Conservation (phyloP, 2,329 filamentous ascomycete species). For the Calonectria pauciramosa region DNA sequence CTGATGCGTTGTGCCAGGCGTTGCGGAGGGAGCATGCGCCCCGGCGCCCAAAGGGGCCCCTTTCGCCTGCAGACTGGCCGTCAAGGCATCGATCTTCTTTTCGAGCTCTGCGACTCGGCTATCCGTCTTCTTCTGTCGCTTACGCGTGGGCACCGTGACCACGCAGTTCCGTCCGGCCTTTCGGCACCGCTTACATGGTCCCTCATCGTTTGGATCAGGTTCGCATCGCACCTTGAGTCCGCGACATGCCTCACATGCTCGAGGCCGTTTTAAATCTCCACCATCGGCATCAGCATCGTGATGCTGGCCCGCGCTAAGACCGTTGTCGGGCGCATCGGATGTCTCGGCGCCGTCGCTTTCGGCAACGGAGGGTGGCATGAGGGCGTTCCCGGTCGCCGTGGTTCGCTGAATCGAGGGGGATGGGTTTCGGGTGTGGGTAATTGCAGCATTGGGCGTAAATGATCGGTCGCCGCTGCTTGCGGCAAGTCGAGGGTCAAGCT, state of each 20-base stretch:
- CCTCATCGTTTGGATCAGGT: slow-evolving; percentile 75
- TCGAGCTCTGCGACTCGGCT: slow-evolving; percentile 90
- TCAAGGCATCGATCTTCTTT: slow-evolving; percentile 92
- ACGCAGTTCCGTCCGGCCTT: slow-evolving; percentile 85
- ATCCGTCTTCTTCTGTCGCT: slow-evolving; percentile 93
- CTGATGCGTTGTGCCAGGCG: slow-evolving; percentile 27
- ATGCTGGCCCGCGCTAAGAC: slow-evolving; percentile 36
- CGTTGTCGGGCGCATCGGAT: slow-evolving; percentile 40
- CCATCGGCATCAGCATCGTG: slow-evolving; percentile 40
- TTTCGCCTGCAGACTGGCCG: slow-evolving; percentile 79
- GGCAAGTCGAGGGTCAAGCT: slow-evolving; percentile 51
- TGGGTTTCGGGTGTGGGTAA: slow-evolving; percentile 28
- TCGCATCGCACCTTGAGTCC: slow-evolving; percentile 89
- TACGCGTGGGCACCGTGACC: slow-evolving; percentile 80
- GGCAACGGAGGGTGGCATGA: slow-evolving; percentile 31
- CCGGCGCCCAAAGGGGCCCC: slow-evolving; percentile 36
- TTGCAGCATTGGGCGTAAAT: slow-evolving; percentile 25
- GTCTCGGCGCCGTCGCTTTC: slow-evolving; percentile 39
- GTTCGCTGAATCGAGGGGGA: slow-evolving; percentile 37
- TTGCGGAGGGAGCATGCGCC: slow-evolving; percentile 28
- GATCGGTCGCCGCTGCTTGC: slow-evolving; percentile 41
- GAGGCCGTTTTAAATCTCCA: slow-evolving; percentile 73
- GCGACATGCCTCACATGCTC: slow-evolving; percentile 83
- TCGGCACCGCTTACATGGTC: slow-evolving; percentile 80
- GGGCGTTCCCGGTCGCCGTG: slow-evolving; percentile 2